Percentiles rank a stretch among this genome's conserved stretches.
Conservation (phyloP, 2,329 filamentous ascomycete genomes). For the Scedosporium dehoogii region DNA sequence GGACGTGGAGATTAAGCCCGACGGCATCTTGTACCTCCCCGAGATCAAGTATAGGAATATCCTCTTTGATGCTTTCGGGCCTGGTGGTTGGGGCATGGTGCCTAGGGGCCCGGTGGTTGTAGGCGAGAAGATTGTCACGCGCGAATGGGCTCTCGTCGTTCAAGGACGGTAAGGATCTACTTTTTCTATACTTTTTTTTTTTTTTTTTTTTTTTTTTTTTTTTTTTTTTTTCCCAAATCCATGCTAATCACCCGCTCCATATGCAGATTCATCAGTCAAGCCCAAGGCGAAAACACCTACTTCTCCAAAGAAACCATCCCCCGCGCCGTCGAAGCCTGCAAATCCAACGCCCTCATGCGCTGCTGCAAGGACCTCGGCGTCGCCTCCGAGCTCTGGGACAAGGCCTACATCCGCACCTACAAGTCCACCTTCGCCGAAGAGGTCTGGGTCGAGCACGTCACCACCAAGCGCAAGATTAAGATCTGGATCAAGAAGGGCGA, state of each 20-base stretch:
- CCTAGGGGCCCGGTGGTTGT: slow-evolving; percentile 79
- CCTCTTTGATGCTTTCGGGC: slow-evolving; percentile 83
- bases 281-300: slow-evolving; percentile 89
- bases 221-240: too few species aligned
- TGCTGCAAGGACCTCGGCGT: slow-evolving; percentile 98
- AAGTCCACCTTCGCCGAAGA: slow-evolving; percentile 66
- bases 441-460: slow-evolving; percentile 79
- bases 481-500: slow-evolving; percentile 74
- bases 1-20: slow-evolving; percentile 94
- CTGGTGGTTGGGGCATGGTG: slow-evolving; percentile 90
- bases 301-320: slow-evolving; percentile 85
- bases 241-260: background rate
- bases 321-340: slow-evolving; percentile 91
- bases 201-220: too few species aligned
- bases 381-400: slow-evolving; percentile 94
- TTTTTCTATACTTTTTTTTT: background rate
- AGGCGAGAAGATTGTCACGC: slow-evolving; percentile 68
- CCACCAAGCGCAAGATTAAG: slow-evolving; percentile 81
- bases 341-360: slow-evolving; percentile 94
- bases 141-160: slow-evolving; percentile 87
- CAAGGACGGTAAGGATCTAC: slow-evolving; percentile 64
- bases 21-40: slow-evolving; percentile 90
- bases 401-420: slow-evolving; percentile 76
- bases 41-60: slow-evolving; percentile 97
- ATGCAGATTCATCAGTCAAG: slow-evolving; percentile 75